phyloP scores from a whole-genome alignment of 1,284 basidiomycete genomes.

The Apiotrichum domesticum region DNA sequence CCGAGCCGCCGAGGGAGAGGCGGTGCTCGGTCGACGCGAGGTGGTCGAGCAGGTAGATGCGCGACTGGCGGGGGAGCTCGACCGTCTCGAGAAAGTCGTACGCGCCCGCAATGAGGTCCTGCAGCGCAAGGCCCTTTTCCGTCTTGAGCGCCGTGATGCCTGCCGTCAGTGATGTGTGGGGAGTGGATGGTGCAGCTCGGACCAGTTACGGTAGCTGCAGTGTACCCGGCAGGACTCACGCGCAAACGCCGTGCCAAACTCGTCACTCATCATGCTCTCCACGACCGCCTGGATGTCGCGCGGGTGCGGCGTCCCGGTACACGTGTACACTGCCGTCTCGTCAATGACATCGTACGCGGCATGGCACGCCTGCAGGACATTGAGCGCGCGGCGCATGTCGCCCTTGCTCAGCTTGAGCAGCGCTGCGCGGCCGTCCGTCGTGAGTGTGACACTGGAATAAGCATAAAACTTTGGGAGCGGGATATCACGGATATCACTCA shows the following conservation, averaged over 20 bases:
- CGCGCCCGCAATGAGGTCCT: constrained; percentile 89
- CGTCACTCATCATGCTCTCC: constrained; percentile 91
- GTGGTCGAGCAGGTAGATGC: constrained; percentile 86
- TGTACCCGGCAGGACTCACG: neutral
- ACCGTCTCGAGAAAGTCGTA: constrained; percentile 85
- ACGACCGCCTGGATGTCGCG: constrained; percentile 88
- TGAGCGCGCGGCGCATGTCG: constrained; percentile 95
- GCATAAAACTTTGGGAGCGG: neutral
- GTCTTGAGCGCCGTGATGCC: constrained; percentile 82
- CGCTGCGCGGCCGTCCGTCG: constrained; percentile 78
- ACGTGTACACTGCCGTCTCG: constrained; percentile 90
- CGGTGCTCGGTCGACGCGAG: constrained; percentile 88
- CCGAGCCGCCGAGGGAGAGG: constrained; percentile 83
- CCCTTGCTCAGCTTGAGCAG: constrained; percentile 88
- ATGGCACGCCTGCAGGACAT: constrained; percentile 95
- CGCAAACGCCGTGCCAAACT: constrained; percentile 87
- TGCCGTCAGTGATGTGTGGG: constrained; percentile 39
- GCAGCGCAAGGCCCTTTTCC: constrained; percentile 86
- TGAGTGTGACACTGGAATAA: constrained; percentile 68
- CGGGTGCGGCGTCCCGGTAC: constrained; percentile 94
- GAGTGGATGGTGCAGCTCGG: too few species aligned
- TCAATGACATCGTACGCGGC: constrained; percentile 86
- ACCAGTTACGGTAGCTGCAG: too few species aligned
- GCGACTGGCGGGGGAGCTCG: constrained; percentile 75
- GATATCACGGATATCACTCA: constrained; percentile 46